phyloP scores from a whole-genome alignment of 306 rosid species.

The Cucurbita ficifolia region DNA sequence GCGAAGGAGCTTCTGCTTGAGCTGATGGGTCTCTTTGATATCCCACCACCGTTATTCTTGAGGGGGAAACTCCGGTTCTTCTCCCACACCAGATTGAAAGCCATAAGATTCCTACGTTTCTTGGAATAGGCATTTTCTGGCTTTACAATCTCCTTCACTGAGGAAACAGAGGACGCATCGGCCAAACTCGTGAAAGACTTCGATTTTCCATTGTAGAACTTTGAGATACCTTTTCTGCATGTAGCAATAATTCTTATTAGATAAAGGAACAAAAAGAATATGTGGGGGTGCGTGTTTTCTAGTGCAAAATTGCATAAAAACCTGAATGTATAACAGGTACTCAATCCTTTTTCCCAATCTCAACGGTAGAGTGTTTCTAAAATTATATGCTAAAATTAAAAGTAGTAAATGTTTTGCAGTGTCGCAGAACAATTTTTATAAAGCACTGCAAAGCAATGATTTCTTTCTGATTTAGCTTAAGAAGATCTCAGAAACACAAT shows the following conservation, averaged over 20 bases:
- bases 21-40: conserved; percentile 58
- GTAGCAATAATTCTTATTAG: neutral
- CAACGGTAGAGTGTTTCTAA: neutral
- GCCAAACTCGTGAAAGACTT: conserved; percentile 61
- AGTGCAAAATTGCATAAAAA: neutral
- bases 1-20: conserved; percentile 61
- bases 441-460: neutral
- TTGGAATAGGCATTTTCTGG: conserved; percentile 70
- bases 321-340: neutral
- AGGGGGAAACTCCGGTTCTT: conserved; percentile 39
- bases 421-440: neutral
- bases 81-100: conserved; percentile 43
- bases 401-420: neutral
- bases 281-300: neutral
- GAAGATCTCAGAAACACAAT: neutral
- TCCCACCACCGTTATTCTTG: conserved; percentile 44
- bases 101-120: conserved; percentile 56
- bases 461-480: neutral
- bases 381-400: neutral
- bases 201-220: conserved; percentile 60
- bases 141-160: conserved; percentile 48
- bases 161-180: conserved; percentile 33
- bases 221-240: conserved; percentile 75
- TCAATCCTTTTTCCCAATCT: neutral
- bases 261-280: neutral